A percentile compares a stretch with the other conserved stretches of the same genome.
phyloP scores from a whole-genome alignment of 2,329 filamentous ascomycete species.

The Helotiales sp. region DNA sequence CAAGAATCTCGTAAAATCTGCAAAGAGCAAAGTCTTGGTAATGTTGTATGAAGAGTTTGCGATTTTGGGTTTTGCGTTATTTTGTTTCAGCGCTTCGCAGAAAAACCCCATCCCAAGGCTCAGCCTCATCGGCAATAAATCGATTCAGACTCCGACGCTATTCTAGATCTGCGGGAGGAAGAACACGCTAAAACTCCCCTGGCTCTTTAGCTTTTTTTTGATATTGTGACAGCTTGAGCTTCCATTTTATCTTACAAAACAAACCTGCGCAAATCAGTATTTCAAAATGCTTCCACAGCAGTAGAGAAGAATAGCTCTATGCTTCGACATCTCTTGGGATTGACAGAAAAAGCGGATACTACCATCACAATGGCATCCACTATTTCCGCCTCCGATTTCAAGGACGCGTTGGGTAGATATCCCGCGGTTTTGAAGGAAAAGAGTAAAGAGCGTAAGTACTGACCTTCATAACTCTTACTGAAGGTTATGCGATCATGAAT shows the following conservation, averaged over 20 bases:
- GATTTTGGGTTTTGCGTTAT: neutral
- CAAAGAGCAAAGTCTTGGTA: neutral
- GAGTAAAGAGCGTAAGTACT: conserved; percentile 26
- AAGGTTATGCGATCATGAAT: neutral
- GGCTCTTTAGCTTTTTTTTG: neutral
- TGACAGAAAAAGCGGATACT: conserved; percentile 8
- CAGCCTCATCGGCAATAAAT: conserved; percentile 7
- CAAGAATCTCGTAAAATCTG: neutral
- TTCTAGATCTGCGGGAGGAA: neutral
- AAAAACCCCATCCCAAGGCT: conserved; percentile 5
- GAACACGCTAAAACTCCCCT: neutral
- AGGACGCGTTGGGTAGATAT: conserved; percentile 31
- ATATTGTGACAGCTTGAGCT: neutral
- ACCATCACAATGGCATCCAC: conserved; percentile 25
- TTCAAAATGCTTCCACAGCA: conserved; percentile 8
- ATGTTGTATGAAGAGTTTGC: neutral
- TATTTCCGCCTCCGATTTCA: conserved; percentile 32
- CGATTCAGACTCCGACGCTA: neutral
- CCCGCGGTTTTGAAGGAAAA: conserved; percentile 25
- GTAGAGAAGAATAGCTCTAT: conserved; percentile 8
- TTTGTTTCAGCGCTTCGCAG: no score
- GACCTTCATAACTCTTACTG: neutral
- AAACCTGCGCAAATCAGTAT: conserved; percentile 19
- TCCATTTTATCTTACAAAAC: conserved; percentile 7
- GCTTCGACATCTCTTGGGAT: conserved; percentile 21